A percentile compares a stretch with the other conserved stretches of the same genome.
phyloP scores from a whole-genome alignment of 179 eudicot species.

The Camellia oleifera region DNA sequence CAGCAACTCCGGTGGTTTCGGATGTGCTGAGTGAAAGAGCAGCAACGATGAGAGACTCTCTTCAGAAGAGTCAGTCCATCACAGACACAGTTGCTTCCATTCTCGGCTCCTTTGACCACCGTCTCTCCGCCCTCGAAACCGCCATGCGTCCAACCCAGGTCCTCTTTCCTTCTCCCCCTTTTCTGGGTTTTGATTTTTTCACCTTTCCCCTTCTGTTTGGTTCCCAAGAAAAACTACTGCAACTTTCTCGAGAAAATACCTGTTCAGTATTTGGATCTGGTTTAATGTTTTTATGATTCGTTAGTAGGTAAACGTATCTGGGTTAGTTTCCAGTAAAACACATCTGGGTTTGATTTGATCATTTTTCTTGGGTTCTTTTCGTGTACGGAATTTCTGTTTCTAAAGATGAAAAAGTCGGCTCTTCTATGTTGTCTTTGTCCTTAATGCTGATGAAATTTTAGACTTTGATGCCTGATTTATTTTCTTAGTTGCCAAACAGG shows the following conservation, averaged over 20 bases:
- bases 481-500: no score
- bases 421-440: no score
- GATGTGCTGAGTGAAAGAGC: constrained; percentile 57
- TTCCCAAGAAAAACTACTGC: neutral
- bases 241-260: neutral
- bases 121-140: constrained; percentile 75
- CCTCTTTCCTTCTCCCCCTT: neutral
- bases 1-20: constrained; percentile 23
- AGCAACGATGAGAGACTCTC: constrained; percentile 54
- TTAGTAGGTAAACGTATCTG: neutral
- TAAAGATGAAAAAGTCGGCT: neutral
- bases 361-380: neutral
- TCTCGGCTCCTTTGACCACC: constrained; percentile 75
- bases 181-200: neutral
- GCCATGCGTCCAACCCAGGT: constrained; percentile 90
- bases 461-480: no score
- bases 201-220: neutral
- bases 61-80: constrained; percentile 59
- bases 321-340: neutral
- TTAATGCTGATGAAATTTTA: no score
- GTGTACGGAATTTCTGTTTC: neutral
- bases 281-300: neutral
- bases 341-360: constrained; percentile 11
- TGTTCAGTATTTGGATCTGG: neutral
- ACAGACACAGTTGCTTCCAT: constrained; percentile 64